Conservation (phyloP, 306 rosid species). For the Rosa multiflora region DNA sequence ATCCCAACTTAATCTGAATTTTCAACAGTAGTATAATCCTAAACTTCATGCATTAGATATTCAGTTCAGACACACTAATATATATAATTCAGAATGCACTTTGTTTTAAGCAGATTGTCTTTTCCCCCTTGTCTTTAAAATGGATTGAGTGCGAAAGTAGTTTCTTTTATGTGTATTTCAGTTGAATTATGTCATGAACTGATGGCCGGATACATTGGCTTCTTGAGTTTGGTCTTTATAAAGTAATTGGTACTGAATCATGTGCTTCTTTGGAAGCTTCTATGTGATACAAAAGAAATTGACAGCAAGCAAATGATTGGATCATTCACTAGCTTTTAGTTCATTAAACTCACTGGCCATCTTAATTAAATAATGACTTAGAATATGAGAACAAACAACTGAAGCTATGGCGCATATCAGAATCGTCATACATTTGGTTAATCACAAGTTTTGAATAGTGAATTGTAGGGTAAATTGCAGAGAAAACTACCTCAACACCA, state of each 20-base stretch:
- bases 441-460: neutral
- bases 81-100: neutral
- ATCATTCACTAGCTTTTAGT: neutral
- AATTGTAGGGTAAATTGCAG: neutral
- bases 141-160: neutral
- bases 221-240: neutral
- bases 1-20: neutral
- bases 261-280: conserved; percentile 2
- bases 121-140: neutral
- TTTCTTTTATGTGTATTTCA: neutral
- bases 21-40: neutral
- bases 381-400: neutral
- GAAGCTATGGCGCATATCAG: neutral
- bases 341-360: neutral
- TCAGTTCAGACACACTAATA: neutral
- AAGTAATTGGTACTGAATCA: neutral
- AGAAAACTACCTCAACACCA: neutral
- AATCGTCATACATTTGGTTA: neutral
- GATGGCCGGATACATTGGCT: neutral
- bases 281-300: neutral
- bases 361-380: conserved; percentile 2
- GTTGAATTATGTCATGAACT: neutral
- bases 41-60: neutral
- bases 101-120: conserved; percentile 2
- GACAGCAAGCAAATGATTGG: neutral